Evolutionary conservation across 306 rosid genomes (phyloP), one percentile per base, ranked within the genome.

Genomic region (Lathyrus sativus): DNA sequence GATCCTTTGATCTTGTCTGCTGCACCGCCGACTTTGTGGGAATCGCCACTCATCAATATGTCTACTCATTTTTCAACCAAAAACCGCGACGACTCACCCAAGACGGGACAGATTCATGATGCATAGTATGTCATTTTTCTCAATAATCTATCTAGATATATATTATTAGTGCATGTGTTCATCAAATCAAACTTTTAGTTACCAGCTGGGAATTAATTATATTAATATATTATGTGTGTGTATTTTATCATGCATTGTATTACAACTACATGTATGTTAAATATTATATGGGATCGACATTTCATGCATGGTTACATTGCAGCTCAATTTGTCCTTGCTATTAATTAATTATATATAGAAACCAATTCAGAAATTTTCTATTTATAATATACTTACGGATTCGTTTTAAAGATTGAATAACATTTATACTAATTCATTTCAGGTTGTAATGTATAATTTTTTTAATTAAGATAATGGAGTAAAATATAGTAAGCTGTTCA

Each of bases 1-100:
- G 81, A 81, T 13, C 72, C 76, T 26, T 53, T 68, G 67, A 53
- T 64, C 65, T 58, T 76, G 24, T 65, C 59, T 31, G 13, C 60
- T 26, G 18, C 39, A 56, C 18, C 62, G 28, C 38, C 62, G 7
- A 4, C 18, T 28, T 28, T 56, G 11, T 56, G 62, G 62, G 62
- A 29, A 56, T 56, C 62, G 1, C 62, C 62, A 28, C 62, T 56
- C 38, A 10, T 53, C 4, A 7, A 35, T 35, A 9, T 50, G 15
- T 54, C 37, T 24, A 11, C 37, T 15, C 15, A 3, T 50, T 24
- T 5, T 54, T 54, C 28, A 15, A 54, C 9, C 2, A 31, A 24
- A 11, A 54, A 49, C 26, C 5, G 17, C 1, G 24, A 49, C 28
- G 11, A 49, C 28, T 53, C 58, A 19, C 31, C 62, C 62, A 56